phyloP scores from a whole-genome alignment of 1,139 yeast species.

The Magnusiomyces tetraspermus region DNA sequence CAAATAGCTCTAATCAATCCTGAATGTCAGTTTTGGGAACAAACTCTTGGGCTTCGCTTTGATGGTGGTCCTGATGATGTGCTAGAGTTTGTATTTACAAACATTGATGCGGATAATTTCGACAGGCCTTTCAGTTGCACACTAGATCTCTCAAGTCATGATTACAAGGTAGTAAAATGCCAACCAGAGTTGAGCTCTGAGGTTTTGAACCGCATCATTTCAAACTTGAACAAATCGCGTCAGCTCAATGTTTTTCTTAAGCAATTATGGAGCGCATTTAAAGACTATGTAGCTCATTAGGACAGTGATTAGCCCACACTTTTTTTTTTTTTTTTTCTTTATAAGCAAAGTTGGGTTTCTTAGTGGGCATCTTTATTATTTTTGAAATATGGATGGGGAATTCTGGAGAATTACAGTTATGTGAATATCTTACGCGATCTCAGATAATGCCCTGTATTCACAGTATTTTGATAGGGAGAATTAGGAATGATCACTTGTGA shows the following conservation, averaged over 20 bases:
- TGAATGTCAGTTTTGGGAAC: constrained; percentile 28
- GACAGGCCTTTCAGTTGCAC: constrained; percentile 23
- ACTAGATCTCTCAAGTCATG: constrained; percentile 24
- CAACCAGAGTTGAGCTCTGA: constrained; percentile 16
- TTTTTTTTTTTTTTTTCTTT: not conserved
- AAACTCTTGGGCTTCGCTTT: constrained; percentile 25
- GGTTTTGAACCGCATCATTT: constrained; percentile 15
- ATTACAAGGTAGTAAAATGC: constrained; percentile 20
- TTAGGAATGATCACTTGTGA: no score
- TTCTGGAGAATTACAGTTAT: no score
- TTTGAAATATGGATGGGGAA: no score
- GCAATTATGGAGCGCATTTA: constrained; percentile 16
- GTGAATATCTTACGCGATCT: no score
- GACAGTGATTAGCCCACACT: not conserved
- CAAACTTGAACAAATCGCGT: constrained; percentile 18
- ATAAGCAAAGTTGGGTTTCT: not conserved
- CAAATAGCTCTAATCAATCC: constrained; percentile 25
- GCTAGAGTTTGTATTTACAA: constrained; percentile 25
- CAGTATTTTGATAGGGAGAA: no score
- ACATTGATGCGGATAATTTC: constrained; percentile 23
- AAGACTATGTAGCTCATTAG: constrained; percentile 1
- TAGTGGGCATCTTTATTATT: no score
- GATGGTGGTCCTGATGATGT: constrained; percentile 26
- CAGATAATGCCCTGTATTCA: no score
- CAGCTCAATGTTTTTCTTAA: constrained; percentile 21